Conservation (phyloP, 2,329 filamentous ascomycete species). For the Curvularia sp. region DNA sequence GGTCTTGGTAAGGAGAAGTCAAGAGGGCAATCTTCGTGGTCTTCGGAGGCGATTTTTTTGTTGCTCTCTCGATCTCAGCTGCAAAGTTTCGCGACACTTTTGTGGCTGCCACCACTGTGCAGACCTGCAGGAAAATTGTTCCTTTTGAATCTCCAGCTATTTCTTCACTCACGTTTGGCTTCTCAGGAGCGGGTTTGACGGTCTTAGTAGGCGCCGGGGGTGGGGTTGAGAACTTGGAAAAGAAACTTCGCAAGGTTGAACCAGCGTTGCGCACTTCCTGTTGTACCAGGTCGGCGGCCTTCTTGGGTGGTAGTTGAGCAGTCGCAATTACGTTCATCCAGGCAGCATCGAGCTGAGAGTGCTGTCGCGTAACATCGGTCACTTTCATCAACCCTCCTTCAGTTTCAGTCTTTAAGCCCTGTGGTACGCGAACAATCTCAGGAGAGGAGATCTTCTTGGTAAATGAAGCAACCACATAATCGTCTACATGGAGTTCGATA, state of each 20-base stretch:
- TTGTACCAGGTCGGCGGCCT: conserved; percentile 45
- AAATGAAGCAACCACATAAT: conserved; percentile 79
- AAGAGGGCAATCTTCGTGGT: conserved; percentile 84
- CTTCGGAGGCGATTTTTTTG: conserved; percentile 95
- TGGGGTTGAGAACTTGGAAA: conserved; percentile 48
- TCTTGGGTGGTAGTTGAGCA: conserved; percentile 66
- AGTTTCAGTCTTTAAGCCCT: conserved; percentile 80
- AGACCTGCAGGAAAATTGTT: conserved; percentile 87
- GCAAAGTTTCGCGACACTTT: conserved; percentile 76
- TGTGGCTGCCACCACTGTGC: conserved; percentile 81
- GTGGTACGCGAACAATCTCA: conserved; percentile 73
- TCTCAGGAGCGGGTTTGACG: conserved; percentile 31
- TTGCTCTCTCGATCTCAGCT: conserved; percentile 89
- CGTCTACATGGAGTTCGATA: conserved; percentile 90
- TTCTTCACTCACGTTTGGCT: conserved; percentile 61
- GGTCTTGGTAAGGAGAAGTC: conserved; percentile 89
- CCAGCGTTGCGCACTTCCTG: conserved; percentile 47
- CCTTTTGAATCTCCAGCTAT: conserved; percentile 74
- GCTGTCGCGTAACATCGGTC: conserved; percentile 78
- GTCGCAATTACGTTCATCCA: conserved; percentile 90
- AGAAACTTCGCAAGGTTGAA: conserved; percentile 50
- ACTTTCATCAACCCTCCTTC: conserved; percentile 90
- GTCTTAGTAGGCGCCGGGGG: conserved; percentile 32
- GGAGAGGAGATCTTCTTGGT: conserved; percentile 86
- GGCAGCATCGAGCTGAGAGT: conserved; percentile 87